phyloP scores from a whole-genome alignment of 2,329 filamentous ascomycete genomes.

The Fusarium acutatum region DNA sequence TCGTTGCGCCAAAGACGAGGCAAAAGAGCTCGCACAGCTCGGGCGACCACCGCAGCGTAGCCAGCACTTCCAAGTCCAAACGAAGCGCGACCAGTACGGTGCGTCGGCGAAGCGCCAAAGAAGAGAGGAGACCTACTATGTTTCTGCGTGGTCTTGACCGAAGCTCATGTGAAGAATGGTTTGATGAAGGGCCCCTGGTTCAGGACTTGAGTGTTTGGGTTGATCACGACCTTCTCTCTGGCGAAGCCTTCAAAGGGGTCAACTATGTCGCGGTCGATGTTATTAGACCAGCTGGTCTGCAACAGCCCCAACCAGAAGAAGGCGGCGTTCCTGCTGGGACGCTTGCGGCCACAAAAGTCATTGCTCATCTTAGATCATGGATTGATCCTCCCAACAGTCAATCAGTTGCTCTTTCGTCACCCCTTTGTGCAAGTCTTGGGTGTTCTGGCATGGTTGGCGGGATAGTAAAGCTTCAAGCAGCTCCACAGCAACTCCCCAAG shows the following conservation, averaged over 20 bases:
- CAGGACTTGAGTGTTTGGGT: slow-evolving; percentile 81
- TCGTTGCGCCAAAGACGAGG: slow-evolving; percentile 92
- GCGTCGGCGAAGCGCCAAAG: slow-evolving; percentile 63
- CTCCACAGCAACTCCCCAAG: slow-evolving; percentile 74
- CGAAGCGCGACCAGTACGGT: slow-evolving; percentile 80
- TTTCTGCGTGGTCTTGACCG: slow-evolving; percentile 85
- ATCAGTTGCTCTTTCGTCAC: slow-evolving; percentile 79
- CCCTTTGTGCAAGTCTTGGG: slow-evolving; percentile 78
- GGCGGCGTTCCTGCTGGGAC: slow-evolving; percentile 65
- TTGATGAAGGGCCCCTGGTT: slow-evolving; percentile 71
- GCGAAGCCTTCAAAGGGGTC: slow-evolving; percentile 77
- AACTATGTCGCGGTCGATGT: slow-evolving; percentile 85
- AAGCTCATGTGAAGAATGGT: slow-evolving; percentile 75
- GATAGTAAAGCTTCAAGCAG: slow-evolving; percentile 86
- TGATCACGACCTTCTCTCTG: slow-evolving; percentile 77
- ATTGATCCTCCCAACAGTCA: slow-evolving; percentile 85
- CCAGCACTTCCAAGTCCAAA: slow-evolving; percentile 81
- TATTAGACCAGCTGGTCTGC: slow-evolving; percentile 81
- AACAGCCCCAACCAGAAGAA: slow-evolving; percentile 74
- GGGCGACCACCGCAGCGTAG: slow-evolving; percentile 82
- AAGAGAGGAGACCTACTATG: slow-evolving; percentile 72
- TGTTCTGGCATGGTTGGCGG: slow-evolving; percentile 81
- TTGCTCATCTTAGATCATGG: slow-evolving; percentile 82
- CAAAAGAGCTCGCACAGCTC: slow-evolving; percentile 71
- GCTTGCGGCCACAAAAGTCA: slow-evolving; percentile 63